Conservation (phyloP, 192 early-diverging fungal genomes). For the Mortierella claussenii region DNA sequence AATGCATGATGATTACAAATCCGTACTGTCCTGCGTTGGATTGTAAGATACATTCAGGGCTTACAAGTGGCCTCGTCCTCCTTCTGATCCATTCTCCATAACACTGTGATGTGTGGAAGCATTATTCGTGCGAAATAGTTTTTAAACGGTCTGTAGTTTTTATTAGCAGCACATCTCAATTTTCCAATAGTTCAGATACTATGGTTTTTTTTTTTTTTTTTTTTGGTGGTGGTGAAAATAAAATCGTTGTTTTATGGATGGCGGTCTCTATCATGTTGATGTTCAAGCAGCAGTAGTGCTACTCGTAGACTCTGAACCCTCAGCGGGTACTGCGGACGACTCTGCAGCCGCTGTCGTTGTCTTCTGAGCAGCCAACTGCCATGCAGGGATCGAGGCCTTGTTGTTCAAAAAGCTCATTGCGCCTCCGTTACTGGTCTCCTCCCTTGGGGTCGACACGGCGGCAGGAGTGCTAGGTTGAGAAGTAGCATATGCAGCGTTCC, state of each 20-base stretch:
- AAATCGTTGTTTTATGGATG: not conserved
- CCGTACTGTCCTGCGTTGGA: no score
- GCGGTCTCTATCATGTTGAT: not conserved
- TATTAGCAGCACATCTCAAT: no score
- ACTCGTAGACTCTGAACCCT: conserved; percentile 12
- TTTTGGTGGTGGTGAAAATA: conserved; percentile 2
- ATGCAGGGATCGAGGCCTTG: conserved; percentile 67
- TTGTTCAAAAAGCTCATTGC: conserved; percentile 43
- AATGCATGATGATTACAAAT: no score
- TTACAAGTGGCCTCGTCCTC: no score
- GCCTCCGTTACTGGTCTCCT: conserved; percentile 12
- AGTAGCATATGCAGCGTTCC: conserved; percentile 42
- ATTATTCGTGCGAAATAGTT: no score
- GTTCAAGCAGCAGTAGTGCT: conserved; percentile 25
- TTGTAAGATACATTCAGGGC: no score
- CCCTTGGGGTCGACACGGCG: conserved; percentile 7
- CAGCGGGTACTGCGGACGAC: conserved; percentile 1
- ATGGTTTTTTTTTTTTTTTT: not conserved
- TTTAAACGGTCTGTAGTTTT: no score
- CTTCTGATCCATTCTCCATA: no score
- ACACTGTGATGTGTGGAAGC: no score
- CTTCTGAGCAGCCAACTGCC: conserved; percentile 70
- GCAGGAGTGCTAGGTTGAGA: conserved; percentile 19
- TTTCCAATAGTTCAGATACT: no score
- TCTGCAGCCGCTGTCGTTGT: conserved; percentile 2